phyloP scores from a whole-genome alignment of 257 asterid genomes.

The Nicotiana paniculata region DNA sequence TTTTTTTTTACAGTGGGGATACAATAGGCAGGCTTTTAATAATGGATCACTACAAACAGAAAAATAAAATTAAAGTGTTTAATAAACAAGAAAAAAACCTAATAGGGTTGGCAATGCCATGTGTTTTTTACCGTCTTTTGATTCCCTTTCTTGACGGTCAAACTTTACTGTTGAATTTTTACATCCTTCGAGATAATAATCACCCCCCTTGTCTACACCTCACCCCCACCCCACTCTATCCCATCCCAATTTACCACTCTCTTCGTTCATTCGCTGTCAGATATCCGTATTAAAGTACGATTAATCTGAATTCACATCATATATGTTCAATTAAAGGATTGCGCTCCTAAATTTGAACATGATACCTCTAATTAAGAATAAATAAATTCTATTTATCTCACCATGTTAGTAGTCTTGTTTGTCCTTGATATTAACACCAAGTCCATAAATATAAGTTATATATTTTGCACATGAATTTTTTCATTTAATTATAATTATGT shows the following conservation, averaged over 20 bases:
- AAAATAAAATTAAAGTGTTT: neutral
- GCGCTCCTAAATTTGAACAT: fast-evolving
- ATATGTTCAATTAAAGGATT: no score
- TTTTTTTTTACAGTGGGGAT: conserved; percentile 15
- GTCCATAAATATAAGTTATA: no score
- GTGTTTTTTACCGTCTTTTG: conserved; percentile 50
- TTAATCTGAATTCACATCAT: no score
- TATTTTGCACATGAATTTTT: no score
- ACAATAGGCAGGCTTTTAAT: conserved; percentile 21
- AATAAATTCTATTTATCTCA: no score
- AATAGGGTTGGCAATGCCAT: conserved; percentile 28
- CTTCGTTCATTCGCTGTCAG: neutral
- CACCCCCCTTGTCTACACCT: neutral
- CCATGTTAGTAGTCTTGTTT: no score
- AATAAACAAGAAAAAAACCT: neutral
- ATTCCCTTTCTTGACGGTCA: conserved; percentile 59
- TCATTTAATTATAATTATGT: no score
- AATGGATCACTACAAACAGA: neutral
- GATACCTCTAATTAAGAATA: no score
- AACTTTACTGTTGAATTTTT: conserved; percentile 35
- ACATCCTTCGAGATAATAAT: conserved; percentile 39
- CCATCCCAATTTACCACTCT: no score
- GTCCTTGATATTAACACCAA: no score
- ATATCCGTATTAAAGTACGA: no score
- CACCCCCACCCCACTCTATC: neutral